These are phyloP conservation scores for Ambrosia artemisiifolia DNA, from an alignment of 129 eudicot species.

Conservation along the genomic window DNA sequence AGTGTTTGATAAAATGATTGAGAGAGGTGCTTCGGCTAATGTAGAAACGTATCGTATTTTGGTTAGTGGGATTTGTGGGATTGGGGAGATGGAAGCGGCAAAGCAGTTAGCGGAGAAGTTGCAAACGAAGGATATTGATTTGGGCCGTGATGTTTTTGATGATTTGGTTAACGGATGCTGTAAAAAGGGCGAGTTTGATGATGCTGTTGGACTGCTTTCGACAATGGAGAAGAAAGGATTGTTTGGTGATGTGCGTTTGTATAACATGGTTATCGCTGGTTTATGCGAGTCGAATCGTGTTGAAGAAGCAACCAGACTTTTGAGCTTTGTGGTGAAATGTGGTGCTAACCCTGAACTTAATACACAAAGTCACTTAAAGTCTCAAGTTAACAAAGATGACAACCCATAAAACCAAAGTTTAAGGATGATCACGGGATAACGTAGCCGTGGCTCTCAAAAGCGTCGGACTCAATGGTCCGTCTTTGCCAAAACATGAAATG, in stretches of 20 bases:
- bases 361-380: constrained; percentile 12
- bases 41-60: background rate
- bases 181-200: constrained; percentile 35
- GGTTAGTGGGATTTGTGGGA: constrained; percentile 44
- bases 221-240: constrained; percentile 40
- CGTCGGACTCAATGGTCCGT: constrained; percentile 32
- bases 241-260: constrained; percentile 30
- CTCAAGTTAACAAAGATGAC: constrained; percentile 8
- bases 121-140: constrained; percentile 35
- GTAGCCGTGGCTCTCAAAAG: constrained; percentile 11
- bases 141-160: constrained; percentile 31
- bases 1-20: background rate
- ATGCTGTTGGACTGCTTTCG: constrained; percentile 32
- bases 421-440: constrained; percentile 24
- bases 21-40: constrained; percentile 17
- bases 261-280: constrained; percentile 32
- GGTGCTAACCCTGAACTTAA: constrained; percentile 27
- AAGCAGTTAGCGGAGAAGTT: constrained; percentile 33
- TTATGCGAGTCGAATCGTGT: constrained; percentile 31
- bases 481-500: constrained; percentile 49
- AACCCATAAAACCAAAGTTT: constrained; percentile 23
- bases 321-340: constrained; percentile 38
- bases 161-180: constrained; percentile 33
- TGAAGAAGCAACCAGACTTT: constrained; percentile 34
- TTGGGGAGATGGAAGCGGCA: constrained; percentile 44